Percentiles rank a stretch among this genome's conserved stretches.
These are phyloP conservation scores for Anacardium occidentale DNA, from an alignment of 345 rosid genomes.

Conservation along the genomic window DNA sequence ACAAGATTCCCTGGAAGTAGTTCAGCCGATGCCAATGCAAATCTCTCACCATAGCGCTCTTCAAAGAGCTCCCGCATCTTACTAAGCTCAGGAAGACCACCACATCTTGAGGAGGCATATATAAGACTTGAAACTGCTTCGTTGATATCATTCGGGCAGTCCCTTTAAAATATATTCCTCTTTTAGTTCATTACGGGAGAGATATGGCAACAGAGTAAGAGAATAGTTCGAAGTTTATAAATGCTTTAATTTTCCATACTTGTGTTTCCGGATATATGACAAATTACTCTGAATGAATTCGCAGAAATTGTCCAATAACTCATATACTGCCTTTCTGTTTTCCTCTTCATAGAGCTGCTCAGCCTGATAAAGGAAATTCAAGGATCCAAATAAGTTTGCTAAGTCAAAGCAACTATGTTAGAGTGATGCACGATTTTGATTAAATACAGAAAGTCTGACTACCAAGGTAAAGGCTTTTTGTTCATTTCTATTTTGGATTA, in stretches of 20 bases:
- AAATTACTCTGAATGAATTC: constrained; percentile 53
- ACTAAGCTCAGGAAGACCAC: constrained; percentile 73
- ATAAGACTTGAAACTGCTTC: constrained; percentile 90
- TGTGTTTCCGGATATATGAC: constrained; percentile 56
- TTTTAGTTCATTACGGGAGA: neutral
- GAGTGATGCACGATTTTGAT: too few species aligned
- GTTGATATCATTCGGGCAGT: constrained; percentile 61
- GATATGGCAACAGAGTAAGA: neutral
- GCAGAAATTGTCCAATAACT: constrained; percentile 58
- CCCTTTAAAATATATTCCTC: constrained; percentile 40
- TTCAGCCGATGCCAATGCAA: constrained; percentile 48
- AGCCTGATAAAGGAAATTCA: constrained; percentile 34
- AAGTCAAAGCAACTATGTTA: too few species aligned
- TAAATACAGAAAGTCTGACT: too few species aligned
- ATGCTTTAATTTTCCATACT: constrained; percentile 34
- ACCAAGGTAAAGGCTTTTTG: constrained; percentile 59
- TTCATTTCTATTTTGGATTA: constrained; percentile 52
- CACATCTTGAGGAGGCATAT: constrained; percentile 81
- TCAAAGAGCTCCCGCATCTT: constrained; percentile 56
- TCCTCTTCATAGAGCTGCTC: constrained; percentile 61
- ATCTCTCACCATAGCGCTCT: constrained; percentile 68
- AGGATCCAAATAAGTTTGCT: too few species aligned
- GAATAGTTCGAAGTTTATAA: neutral
- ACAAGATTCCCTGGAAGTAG: constrained; percentile 66
- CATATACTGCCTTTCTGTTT: constrained; percentile 43